Evolutionary conservation across 768 basidiomycete genomes (phyloP).

Genomic region (Pulveroboletus frians): DNA sequence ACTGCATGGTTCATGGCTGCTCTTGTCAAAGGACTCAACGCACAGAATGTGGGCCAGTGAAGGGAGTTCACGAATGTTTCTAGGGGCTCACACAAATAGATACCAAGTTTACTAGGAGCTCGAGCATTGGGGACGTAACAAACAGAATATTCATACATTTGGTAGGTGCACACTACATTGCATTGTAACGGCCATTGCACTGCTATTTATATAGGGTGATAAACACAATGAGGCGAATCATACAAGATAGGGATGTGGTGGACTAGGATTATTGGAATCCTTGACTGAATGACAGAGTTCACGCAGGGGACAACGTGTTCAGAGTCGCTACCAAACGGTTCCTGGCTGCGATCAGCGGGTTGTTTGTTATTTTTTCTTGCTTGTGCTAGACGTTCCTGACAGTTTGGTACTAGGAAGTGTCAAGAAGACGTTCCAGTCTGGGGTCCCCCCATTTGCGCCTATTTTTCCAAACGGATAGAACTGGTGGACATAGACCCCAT

Average conservation of each 20-base stretch:
- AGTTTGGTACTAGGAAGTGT: conserved; percentile 26
- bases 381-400: neutral
- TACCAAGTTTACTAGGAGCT: conserved; percentile 50
- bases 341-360: conserved; percentile 43
- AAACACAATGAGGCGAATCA: conserved; percentile 59
- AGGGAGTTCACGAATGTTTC: neutral
- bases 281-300: conserved; percentile 52
- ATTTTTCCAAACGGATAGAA: conserved; percentile 44
- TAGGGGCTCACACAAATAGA: conserved; percentile 32
- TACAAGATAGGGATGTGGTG: conserved; percentile 49
- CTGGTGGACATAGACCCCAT: conserved; percentile 57
- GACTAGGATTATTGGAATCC: conserved; percentile 52
- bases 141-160: conserved; percentile 54
- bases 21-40: conserved; percentile 58
- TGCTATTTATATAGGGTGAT: conserved; percentile 40
- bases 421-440: conserved; percentile 30
- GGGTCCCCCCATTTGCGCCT: conserved; percentile 46
- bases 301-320: conserved; percentile 37
- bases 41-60: conserved; percentile 55
- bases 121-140: conserved; percentile 50
- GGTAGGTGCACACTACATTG: conserved; percentile 34
- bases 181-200: neutral
- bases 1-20: conserved; percentile 58
- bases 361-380: conserved; percentile 33
- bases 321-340: conserved; percentile 47